Percentiles rank a stretch among this genome's conserved stretches.
These are phyloP conservation scores for Coemansia sp. DNA, from an alignment of 192 early-diverging fungal species.

Conservation along the genomic window DNA sequence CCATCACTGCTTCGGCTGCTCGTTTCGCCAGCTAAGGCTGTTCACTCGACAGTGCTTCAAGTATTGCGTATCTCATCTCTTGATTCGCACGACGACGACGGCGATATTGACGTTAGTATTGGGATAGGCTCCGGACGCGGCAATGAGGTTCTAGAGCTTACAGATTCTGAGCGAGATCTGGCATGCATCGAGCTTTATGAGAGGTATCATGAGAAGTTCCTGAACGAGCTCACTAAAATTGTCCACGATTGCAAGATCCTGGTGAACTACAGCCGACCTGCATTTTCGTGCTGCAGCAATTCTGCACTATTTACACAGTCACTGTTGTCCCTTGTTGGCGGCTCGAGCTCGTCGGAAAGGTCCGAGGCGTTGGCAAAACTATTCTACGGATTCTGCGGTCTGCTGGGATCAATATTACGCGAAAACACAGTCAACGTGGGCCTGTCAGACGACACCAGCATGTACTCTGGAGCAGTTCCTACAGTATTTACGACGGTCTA, in stretches of 20 bases:
- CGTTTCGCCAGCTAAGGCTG: constrained; percentile 25
- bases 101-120: neutral
- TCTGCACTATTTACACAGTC: constrained; percentile 32
- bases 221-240: constrained; percentile 21
- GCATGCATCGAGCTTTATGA: constrained; percentile 40
- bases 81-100: constrained; percentile 12
- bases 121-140: neutral
- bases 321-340: constrained; percentile 19
- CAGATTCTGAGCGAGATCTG: constrained; percentile 34
- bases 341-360: constrained; percentile 5
- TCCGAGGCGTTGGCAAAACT: constrained; percentile 37
- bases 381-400: constrained; percentile 45
- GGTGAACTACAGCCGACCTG: constrained; percentile 36
- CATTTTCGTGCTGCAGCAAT: constrained; percentile 34
- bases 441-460: constrained; percentile 5
- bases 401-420: constrained; percentile 43
- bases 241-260: constrained; percentile 41
- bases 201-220: constrained; percentile 23
- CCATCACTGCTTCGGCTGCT: constrained; percentile 24
- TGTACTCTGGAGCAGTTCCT: constrained; percentile 23
- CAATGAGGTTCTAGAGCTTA: neutral
- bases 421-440: constrained; percentile 13
- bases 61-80: constrained; percentile 19
- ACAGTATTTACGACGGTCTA: constrained; percentile 40
- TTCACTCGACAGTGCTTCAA: constrained; percentile 20